Base-by-base conservation (phyloP, 371 early-diverging fungal genomes). In the Saksenaea vasiformis region DNA sequence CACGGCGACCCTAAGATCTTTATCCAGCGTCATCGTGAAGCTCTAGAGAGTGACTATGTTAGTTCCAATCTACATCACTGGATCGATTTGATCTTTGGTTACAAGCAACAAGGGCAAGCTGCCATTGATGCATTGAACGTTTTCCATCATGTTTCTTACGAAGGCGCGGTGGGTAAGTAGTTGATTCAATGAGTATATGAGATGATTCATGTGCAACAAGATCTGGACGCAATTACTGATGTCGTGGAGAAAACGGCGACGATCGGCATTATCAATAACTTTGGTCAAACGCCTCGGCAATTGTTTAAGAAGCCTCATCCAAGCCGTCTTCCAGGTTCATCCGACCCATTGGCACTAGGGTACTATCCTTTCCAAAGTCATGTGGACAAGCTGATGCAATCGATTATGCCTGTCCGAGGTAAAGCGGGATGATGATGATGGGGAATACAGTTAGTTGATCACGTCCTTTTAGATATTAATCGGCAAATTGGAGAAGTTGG, bases 211-310 rank as follows among this genome's bases (percentile, higher is more conserved):
- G 10, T 28, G 63, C n/a, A 17, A 22, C 57, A n/a, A 77, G 85
- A 94, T 74, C 75, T 97, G 58, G 95, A 96, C 67, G 73, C 87
- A 1, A 91, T 96, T 43, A 87, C 87, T 14, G 96, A 97, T 67
- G 93, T 93, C 9, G 81, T 94, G 5, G 96, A 95, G 69, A 90
- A 91, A 56, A 89, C 93, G 2, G 95, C 95, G 5, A 92, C 95
- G 1, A 95, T 94, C 61, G 94, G 93, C 64, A 91, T 91, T 61
- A 97, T 97, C 61, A 89, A 95, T 68, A 94, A 97, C 73, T 97
- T 97, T 89, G 98, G 98, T 2, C 96, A 96, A 72, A 97, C 95
- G 0, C 95, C 95, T 15, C 77, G 88, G 5, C 95, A 95, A 60
- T 66, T 95, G 24, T 95, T 95, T 65, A 87, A 81, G 54, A 85